Evolutionary conservation across 2,329 filamentous ascomycete genomes (phyloP).

Genomic region (Exophiala alcalophila): DNA sequence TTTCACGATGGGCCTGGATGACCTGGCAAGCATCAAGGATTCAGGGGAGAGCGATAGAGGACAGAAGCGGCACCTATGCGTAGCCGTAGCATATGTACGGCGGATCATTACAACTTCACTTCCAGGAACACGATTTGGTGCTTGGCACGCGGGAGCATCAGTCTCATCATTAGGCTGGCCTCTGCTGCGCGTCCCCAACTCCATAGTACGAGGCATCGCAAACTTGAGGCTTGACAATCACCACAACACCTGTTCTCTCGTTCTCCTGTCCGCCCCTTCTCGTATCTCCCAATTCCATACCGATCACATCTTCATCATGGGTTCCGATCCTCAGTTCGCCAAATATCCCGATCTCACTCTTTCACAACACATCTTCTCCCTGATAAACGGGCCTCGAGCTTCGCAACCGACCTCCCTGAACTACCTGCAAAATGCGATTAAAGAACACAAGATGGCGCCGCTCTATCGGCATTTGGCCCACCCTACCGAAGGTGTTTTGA

Average conservation of each 20-base stretch:
- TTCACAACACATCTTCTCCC: conserved; percentile 65
- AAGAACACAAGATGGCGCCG: conserved; percentile 64
- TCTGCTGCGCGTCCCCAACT: conserved; percentile 11
- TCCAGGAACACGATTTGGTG: too few relatives aligned
- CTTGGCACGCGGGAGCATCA: too few relatives aligned
- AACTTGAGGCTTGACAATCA: conserved; percentile 1
- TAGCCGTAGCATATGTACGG: too few relatives aligned
- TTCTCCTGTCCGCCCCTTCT: background rate
- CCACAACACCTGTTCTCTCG: background rate
- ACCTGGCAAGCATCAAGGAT: too few relatives aligned
- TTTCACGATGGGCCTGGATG: too few relatives aligned
- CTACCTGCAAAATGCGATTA: conserved; percentile 62
- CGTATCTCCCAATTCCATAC: background rate
- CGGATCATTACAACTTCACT: too few relatives aligned
- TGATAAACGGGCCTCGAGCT: conserved; percentile 59
- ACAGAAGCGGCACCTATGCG: too few relatives aligned
- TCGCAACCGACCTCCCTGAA: conserved; percentile 55
- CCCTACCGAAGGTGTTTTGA: conserved; percentile 72
- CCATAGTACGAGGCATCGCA: conserved; percentile 4
- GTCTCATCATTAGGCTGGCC: conserved; percentile 11
- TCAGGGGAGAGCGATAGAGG: too few relatives aligned
- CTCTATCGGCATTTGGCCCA: conserved; percentile 65
- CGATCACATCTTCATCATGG: conserved; percentile 40
- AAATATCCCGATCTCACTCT: conserved; percentile 63
- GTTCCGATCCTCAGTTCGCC: conserved; percentile 63